phyloP scores from a whole-genome alignment of 495 filamentous ascomycete genomes.

The Glutinoglossum americanum region DNA sequence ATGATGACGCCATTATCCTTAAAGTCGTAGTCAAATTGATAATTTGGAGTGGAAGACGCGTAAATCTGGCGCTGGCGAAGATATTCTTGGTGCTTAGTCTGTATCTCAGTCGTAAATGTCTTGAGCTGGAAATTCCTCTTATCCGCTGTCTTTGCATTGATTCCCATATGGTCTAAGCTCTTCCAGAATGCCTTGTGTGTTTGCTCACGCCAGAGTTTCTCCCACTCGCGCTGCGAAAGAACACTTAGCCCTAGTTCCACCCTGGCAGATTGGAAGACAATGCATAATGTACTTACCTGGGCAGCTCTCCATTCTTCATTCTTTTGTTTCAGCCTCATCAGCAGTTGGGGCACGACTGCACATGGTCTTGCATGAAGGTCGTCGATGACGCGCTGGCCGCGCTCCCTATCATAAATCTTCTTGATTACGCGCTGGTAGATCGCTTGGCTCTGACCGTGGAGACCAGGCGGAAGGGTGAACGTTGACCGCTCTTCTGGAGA shows the following conservation, averaged over 20 bases:
- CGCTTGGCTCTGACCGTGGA: slow-evolving; percentile 82
- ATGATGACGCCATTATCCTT: slow-evolving; percentile 57
- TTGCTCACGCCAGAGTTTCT: slow-evolving; percentile 93
- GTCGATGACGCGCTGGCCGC: slow-evolving; percentile 57
- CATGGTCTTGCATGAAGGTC: slow-evolving; percentile 66
- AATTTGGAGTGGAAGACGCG: slow-evolving; percentile 31
- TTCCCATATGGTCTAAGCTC: slow-evolving; percentile 88
- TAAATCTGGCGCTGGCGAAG: slow-evolving; percentile 40
- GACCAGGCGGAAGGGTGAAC: slow-evolving; percentile 57
- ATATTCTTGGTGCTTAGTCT: slow-evolving; percentile 71
- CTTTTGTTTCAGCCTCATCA: slow-evolving; percentile 76
- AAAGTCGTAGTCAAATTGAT: slow-evolving; percentile 55
- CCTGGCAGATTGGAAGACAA: not conserved
- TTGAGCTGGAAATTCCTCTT: slow-evolving; percentile 80
- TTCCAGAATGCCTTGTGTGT: slow-evolving; percentile 82
- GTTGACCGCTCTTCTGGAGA: slow-evolving; percentile 40
- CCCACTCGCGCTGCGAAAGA: slow-evolving; percentile 61
- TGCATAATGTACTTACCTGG: slow-evolving; percentile 23
- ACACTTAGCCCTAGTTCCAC: slow-evolving; percentile 6
- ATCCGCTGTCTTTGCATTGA: slow-evolving; percentile 59
- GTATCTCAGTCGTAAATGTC: slow-evolving; percentile 63
- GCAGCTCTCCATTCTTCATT: slow-evolving; percentile 93
- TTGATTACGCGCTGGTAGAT: slow-evolving; percentile 94
- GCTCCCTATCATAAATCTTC: slow-evolving; percentile 87
- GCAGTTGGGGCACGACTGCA: slow-evolving; percentile 63